Base-by-base conservation (phyloP, 192 early-diverging fungal genomes). In the Coemansia sp. region DNA sequence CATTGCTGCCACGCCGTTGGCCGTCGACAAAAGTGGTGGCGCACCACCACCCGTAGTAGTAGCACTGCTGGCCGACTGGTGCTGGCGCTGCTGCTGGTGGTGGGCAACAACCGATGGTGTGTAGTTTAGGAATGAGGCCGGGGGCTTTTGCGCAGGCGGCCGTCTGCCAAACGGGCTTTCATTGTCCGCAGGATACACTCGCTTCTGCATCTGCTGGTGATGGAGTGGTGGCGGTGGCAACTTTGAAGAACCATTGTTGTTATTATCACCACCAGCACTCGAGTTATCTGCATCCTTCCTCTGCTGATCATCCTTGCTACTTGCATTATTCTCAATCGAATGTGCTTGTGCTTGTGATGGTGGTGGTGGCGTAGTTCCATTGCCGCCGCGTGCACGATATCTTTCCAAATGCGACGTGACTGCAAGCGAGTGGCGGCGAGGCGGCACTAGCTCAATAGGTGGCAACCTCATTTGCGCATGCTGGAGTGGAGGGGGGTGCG, bases 391-490 rank as follows among this genome's bases (percentile, higher is more conserved):
- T 30, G 74, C 64, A 16, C 79, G 73, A 37, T 82, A 82, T 48
- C 74, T 63, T 42, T 82, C 79, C n/a, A 82, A 67, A 42, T 82
- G 73, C 45, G 79, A 73, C n/a, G 79, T 75, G 16, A 77, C 74
- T 3, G 79, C 79, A 55, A 82, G 64, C 48, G 79, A 82, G 61
- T 82, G 79, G 63, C 79, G 70, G 35, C 79, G 79, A 8, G 70
- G 64, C 21, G 70, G 70, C 18, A 39, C 78, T 59, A 75, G 57
- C 34, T 80, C 78, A 9, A 80, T 74, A 13, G 79, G 79, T 58
- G 79, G 79, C 64, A 82, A 58, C 51, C 74, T 61, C 46, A 80
- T 42, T 8, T 52, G 59, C 23, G 59, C 63, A 15, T 56, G 67
- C 7, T 63, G 67, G 40, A 46, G 42, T 9, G 48, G 60, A 1